These are phyloP conservation scores for Chenopodium formosanum DNA, from an alignment of 148 eudicot genomes.

Conservation along the genomic window DNA sequence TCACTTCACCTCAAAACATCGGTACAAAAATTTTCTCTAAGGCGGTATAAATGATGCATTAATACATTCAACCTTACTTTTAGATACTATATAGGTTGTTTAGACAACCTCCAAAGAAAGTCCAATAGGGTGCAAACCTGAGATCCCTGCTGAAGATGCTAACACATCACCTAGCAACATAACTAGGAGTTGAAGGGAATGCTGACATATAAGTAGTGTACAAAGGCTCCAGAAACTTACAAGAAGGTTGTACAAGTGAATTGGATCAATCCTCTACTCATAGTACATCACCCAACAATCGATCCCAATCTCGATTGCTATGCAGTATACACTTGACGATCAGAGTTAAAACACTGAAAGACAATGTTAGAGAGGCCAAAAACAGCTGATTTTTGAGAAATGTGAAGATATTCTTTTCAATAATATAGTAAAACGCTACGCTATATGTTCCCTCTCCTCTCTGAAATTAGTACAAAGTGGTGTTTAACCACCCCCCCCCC, in stretches of 20 bases:
- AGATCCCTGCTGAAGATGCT: conserved; percentile 8
- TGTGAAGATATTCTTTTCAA: conserved; percentile 18
- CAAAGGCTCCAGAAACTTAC: conserved; percentile 18
- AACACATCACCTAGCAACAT: not conserved
- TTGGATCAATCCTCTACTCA: conserved; percentile 9
- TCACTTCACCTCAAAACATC: not conserved
- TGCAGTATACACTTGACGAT: conserved; percentile 5
- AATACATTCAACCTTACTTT: conserved; percentile 12
- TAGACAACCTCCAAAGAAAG: conserved; percentile 5
- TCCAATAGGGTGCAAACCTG: not conserved
- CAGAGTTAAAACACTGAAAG: not conserved
- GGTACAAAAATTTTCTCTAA: conserved; percentile 19
- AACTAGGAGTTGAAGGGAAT: not conserved
- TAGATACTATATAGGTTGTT: not conserved
- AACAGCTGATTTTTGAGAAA: conserved; percentile 18
- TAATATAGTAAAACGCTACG: conserved; percentile 29
- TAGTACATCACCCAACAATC: not conserved
- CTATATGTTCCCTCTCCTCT: conserved; percentile 30
- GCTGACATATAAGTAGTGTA: conserved; percentile 12
- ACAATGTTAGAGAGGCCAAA: conserved; percentile 12
- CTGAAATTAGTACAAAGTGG: conserved; percentile 31
- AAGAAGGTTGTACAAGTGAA: not conserved
- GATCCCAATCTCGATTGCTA: not conserved
- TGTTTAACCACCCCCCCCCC: not conserved
- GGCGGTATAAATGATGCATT: conserved; percentile 10